Base-by-base conservation (phyloP, 768 basidiomycete species). In the Pleurotus sapidus region DNA sequence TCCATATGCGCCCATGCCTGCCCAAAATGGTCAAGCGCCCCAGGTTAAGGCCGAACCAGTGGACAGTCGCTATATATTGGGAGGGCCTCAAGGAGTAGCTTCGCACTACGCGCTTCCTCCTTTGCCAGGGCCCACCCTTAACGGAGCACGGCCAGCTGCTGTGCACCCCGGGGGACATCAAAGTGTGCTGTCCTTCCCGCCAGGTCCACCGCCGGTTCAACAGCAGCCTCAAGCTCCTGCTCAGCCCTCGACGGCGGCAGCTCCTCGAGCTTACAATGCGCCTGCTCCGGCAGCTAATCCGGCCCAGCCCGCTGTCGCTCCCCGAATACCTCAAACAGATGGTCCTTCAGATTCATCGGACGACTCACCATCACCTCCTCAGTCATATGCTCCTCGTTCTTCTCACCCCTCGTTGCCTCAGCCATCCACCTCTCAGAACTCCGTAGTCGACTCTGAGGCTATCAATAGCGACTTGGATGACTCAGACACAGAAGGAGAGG, bases 391-490 rank as follows among this genome's bases (percentile, higher is more conserved):
- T 14, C 87, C 91, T 4, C 82, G 86, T 27, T 68, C 89, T 4
- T 79, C 83, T 23, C 89, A 91, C 63, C 91, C 89, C 0, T 91
- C 88, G 12, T 70, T 90, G 27, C 89, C 89, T n/a, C 88, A 89
- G 65, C 82, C 80, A 4, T 69, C 68, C 9, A 62, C 74, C 12
- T 63, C 76, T 11, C 63, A 72, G 20, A 70, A 73, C 27, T 69
- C 66, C 2, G 61, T 62, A 2, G 77, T 73, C 24, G 89, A 89
- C 60, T 79, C 80, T 27, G 96, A 99, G 67, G 90, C 88, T 14
- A 98, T 99, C 70, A 96, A 95, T 65, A 96, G 93, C 56, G 97
- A 99, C 66, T 73, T 99, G 46, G 97, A 99, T 73, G 95, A 98
- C 67, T 91, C 91, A 0, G 95, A 97, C 61, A 89, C 90, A 5